phyloP scores from a whole-genome alignment of 345 rosid genomes.

The Lepidium sativum region DNA sequence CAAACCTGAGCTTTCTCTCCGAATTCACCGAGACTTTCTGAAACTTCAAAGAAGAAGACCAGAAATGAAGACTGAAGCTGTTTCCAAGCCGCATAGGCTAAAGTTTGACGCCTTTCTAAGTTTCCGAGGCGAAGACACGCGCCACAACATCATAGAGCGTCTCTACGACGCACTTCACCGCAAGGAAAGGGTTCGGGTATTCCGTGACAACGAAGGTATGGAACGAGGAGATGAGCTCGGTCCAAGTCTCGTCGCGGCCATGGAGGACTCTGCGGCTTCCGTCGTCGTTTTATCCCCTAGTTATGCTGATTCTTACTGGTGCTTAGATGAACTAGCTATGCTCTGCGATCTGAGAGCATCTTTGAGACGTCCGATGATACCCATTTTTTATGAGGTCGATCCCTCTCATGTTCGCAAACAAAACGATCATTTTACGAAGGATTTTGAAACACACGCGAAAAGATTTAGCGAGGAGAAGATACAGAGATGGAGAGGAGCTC shows the following conservation, averaged over 20 bases:
- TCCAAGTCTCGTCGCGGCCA: conserved; percentile 30
- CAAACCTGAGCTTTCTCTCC: too few species aligned
- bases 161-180: conserved; percentile 14
- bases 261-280: conserved; percentile 46
- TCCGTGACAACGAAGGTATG: conserved; percentile 37
- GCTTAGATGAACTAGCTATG: conserved; percentile 41
- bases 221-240: conserved; percentile 35
- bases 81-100: conserved; percentile 29
- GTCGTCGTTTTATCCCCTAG: conserved; percentile 31
- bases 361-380: conserved; percentile 28
- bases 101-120: conserved; percentile 49
- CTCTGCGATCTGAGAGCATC: conserved; percentile 21
- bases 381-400: conserved; percentile 40
- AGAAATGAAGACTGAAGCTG: background rate
- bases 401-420: conserved; percentile 45
- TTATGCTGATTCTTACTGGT: conserved; percentile 42
- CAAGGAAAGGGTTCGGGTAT: conserved; percentile 26
- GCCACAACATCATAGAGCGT: conserved; percentile 22
- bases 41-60: background rate
- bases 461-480: conserved; percentile 21
- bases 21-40: background rate
- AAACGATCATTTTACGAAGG: conserved; percentile 23
- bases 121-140: conserved; percentile 51
- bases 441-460: conserved; percentile 18
- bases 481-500: conserved; percentile 35